These are phyloP conservation scores for Pichia sp. DNA, from an alignment of 1,139 yeast species.

Conservation along the genomic window DNA sequence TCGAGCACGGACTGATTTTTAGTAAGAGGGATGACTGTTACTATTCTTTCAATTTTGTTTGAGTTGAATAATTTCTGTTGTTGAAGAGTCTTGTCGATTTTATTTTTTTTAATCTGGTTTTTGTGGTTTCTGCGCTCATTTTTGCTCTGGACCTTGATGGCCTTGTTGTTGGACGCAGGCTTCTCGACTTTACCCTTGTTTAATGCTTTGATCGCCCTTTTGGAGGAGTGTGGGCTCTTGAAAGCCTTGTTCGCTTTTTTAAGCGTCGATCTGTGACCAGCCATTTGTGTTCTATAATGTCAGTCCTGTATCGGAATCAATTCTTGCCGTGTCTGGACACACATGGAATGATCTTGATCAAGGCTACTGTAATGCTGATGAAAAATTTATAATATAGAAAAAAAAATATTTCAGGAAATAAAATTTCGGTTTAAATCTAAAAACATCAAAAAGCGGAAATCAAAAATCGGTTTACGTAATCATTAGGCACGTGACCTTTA, in stretches of 20 bases:
- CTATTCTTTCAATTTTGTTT: conserved; percentile 71
- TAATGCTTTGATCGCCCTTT: conserved; percentile 75
- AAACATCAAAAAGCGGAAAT: too few species aligned
- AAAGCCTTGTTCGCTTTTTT: conserved; percentile 85
- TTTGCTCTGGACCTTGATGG: conserved; percentile 50
- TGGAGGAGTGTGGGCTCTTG: conserved; percentile 89
- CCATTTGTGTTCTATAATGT: conserved; percentile 39
- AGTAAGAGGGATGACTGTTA: conserved; percentile 77
- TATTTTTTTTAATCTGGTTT: conserved; percentile 71
- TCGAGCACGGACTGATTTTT: conserved; percentile 59
- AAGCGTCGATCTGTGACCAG: conserved; percentile 77
- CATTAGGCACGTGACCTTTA: not conserved
- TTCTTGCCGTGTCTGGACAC: not conserved
- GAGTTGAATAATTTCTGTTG: conserved; percentile 64
- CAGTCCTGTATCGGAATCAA: not conserved
- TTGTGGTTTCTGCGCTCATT: conserved; percentile 74
- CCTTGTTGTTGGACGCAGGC: conserved; percentile 39
- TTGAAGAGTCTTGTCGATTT: conserved; percentile 46
- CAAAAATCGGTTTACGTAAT: not conserved
- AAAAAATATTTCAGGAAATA: conserved; percentile 2
- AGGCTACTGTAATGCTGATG: not conserved
- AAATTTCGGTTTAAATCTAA: too few species aligned
- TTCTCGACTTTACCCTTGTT: conserved; percentile 88
- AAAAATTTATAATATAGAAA: not conserved
- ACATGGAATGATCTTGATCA: not conserved